Conservation (phyloP, 768 basidiomycete genomes). For the Kockovaella imperatae region DNA sequence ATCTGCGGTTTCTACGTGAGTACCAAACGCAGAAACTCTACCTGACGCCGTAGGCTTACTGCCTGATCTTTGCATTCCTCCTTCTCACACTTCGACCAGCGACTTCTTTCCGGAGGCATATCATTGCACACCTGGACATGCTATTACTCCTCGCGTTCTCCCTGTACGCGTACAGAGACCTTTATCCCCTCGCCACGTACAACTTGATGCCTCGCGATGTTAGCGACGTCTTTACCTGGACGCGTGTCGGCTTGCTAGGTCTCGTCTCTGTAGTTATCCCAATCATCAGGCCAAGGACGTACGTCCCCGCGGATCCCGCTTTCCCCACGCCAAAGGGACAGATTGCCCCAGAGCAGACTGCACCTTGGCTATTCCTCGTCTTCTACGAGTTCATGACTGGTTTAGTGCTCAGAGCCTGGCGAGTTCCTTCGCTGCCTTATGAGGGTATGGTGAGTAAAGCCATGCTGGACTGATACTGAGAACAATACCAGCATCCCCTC, state of each 20-base stretch:
- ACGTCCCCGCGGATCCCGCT: conserved; percentile 54
- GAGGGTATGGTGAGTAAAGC: conserved; percentile 32
- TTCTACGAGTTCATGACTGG: conserved; percentile 56
- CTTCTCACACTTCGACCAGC: conserved; percentile 46
- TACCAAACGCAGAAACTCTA: neutral
- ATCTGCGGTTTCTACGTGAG: conserved; percentile 45
- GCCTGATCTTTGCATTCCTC: conserved; percentile 49
- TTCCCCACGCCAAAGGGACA: conserved; percentile 24
- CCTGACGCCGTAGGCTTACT: conserved; percentile 46
- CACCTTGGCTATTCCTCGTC: conserved; percentile 49
- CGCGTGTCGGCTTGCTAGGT: conserved; percentile 50
- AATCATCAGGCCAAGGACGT: conserved; percentile 53
- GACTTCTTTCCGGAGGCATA: conserved; percentile 45
- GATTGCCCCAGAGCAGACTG: conserved; percentile 51
- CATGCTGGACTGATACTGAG: no score
- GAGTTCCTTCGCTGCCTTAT: conserved; percentile 36
- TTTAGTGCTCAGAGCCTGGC: conserved; percentile 41
- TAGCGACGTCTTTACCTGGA: conserved; percentile 50
- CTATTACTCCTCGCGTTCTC: conserved; percentile 51
- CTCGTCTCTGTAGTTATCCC: conserved; percentile 52
- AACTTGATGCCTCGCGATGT: conserved; percentile 51
- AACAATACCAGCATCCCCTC: no score
- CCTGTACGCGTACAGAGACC: conserved; percentile 53
- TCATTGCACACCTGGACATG: conserved; percentile 50
- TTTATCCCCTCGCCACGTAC: conserved; percentile 58